Base-by-base conservation (phyloP, 2,329 filamentous ascomycete genomes). In the Acarospora socialis region DNA sequence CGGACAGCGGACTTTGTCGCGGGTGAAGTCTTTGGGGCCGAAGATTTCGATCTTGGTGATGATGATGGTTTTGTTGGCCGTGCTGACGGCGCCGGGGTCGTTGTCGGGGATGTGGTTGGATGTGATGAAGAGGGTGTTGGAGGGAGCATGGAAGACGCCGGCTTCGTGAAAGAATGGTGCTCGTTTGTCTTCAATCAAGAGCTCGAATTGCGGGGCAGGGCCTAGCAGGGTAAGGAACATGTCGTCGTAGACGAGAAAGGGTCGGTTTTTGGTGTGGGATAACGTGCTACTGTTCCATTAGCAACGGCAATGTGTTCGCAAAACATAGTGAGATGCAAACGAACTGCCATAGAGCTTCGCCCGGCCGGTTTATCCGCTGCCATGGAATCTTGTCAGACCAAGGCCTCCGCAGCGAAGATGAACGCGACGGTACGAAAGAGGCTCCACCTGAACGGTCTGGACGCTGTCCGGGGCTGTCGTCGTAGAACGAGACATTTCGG, bases 21-120 rank as follows among this genome's bases (percentile, higher is more conserved):
- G 36, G 6, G 36, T 40, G 23, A 43, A 43, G 28, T 43, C 41
- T 15, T 34, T 41, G 6, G 38, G 36, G 13, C 38, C 40, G 32
- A 40, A 44, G 28, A 43, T 38, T 15, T 43, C 41, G 21, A 44
- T 40, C 25, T 43, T 43, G 8, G 42, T 42, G 28, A 44, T 38
- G 15, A 44, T 33, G n/a, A 43, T 44, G 17, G 36, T 39, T 36
- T 40, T 40, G 15, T 43, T 36, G 25, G 31, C 37, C 7, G 42
- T 44, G 12, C 32, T 35, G 19, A 40, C 35, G 5, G 41, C 41
- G 16, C 38, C 36, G 4, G 42, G 42, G 24, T 40, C 41, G 27
- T 34, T 15, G 33, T 43, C 39, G n/a, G 34, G 24, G 13, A 41
- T 20, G 18, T 35, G 35, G 30, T 44, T 45, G 6, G 42, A 44